Evolutionary conservation across 75 land plant genomes (phyloP), one percentile per base, ranked within the genome.

Genomic region (Pinus albicaulis): DNA sequence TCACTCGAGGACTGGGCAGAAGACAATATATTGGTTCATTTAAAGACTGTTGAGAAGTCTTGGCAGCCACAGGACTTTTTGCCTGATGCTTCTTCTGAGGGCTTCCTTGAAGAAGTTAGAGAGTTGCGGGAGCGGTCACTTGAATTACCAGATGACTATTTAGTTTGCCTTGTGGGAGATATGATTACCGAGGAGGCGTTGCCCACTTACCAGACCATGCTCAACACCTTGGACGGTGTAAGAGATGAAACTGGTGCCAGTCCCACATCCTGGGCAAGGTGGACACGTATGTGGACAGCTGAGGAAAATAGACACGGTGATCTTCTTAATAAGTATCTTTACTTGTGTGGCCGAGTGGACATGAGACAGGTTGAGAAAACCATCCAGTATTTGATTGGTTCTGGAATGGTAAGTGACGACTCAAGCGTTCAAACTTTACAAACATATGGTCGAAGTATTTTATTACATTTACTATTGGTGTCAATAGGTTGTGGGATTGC

Each of bases 31-130:
- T 41, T 89, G 48, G 75, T 77, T 11, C 83, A 72, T 41, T 61
- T 90, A 76, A 88, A 89, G 36, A 80, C 88, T 0, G 92, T 90
- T 52, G 92, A 90, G 75, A 81, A 90, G 68, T 72, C 86, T 25
- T 90, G 92, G 92, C 93, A 91, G 74, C 93, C 93, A 7, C 84
- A 82, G 59, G 93, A 91, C 52, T 82, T 76, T 56, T 74, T 91
- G 19, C 93, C 93, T 8, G 92, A 84, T 20, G 81, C 92, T 19
- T 78, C 89, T 2, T 84, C 92, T 0, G 93, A 91, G 58, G 80
- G 79, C 17, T 89, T 89, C 65, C 23, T 68, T 5, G 92, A 89
- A 3, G 81, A 91, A 76, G 85, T 91, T 17, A 79, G 71, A 71
- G 92, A 91, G 56, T 61, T 91, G 76, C 56, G 84, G 28, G 82